Conservation (phyloP, 2,329 filamentous ascomycete genomes). For the Colletotrichum sp. region DNA sequence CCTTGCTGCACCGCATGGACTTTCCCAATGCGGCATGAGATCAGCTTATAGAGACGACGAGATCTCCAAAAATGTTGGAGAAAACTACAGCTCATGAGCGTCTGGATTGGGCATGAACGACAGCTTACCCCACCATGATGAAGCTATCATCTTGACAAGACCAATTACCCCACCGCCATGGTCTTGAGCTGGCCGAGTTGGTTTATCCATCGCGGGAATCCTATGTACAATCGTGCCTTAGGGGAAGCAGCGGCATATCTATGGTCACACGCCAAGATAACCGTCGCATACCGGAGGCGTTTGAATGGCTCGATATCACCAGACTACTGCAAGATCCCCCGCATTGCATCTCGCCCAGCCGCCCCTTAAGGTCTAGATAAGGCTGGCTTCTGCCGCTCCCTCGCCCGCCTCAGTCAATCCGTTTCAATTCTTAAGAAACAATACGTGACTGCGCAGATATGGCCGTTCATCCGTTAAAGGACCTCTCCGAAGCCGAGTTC, state of each 20-base stretch:
- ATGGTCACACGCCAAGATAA: background rate
- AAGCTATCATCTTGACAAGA: background rate
- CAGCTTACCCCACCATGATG: background rate
- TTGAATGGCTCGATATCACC: background rate
- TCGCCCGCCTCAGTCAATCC: background rate
- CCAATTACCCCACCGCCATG: background rate
- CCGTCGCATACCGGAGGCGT: background rate
- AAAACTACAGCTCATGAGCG: background rate
- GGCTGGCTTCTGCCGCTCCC: background rate
- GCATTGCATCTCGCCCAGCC: background rate
- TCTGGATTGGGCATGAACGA: background rate
- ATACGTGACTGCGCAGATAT: background rate
- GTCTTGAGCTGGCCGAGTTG: background rate
- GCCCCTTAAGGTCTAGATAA: conserved; percentile 1
- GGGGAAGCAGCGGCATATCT: background rate
- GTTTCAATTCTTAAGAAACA: background rate
- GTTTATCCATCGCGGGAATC: background rate
- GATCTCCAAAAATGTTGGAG: conserved; percentile 2
- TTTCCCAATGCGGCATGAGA: background rate
- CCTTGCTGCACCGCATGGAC: conserved; percentile 3
- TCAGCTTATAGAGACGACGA: background rate
- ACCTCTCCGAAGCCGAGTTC: conserved; percentile 56
- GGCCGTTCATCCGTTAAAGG: conserved; percentile 50
- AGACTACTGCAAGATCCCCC: conserved; percentile 6
- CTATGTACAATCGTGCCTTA: background rate